Evolutionary conservation across 306 rosid genomes (phyloP).

Genomic region (Elaeagnus macrophylla): DNA sequence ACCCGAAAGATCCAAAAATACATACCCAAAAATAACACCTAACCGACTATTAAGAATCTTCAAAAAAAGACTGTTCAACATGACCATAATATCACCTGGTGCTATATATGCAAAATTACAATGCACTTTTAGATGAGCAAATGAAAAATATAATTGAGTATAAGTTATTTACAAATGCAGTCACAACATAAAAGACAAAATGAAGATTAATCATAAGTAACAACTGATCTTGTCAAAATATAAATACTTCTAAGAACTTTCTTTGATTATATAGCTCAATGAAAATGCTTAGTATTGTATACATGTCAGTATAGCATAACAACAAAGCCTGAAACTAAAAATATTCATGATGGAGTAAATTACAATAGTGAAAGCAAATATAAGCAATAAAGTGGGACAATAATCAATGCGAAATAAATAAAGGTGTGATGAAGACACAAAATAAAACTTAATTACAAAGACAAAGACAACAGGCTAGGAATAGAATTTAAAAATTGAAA

Average conservation of each 20-base stretch:
- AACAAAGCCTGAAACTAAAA: neutral
- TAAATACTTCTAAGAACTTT: neutral
- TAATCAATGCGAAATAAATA: too few relatives aligned
- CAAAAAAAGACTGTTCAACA: too few relatives aligned
- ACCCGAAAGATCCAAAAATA: too few relatives aligned
- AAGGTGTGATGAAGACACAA: too few relatives aligned
- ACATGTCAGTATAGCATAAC: conserved; percentile 2
- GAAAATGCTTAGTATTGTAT: neutral
- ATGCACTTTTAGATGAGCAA: conserved; percentile 17
- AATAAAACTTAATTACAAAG: too few relatives aligned
- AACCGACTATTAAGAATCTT: too few relatives aligned
- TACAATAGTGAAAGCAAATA: neutral
- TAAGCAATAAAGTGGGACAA: neutral
- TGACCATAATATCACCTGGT: too few relatives aligned
- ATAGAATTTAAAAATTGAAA: neutral
- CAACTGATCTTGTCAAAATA: conserved; percentile 8
- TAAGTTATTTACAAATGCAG: conserved; percentile 14
- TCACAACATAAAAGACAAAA: neutral
- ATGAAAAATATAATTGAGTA: conserved; percentile 1
- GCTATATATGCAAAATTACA: too few relatives aligned
- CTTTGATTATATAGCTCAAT: neutral
- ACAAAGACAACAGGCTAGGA: neutral
- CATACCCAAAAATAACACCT: too few relatives aligned
- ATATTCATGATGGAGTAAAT: neutral
- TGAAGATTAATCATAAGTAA: neutral